Evolutionary conservation across 352 stramenopile genomes (phyloP), one percentile per base, ranked within the genome.

Genomic region (Phytophthora palmivora): DNA sequence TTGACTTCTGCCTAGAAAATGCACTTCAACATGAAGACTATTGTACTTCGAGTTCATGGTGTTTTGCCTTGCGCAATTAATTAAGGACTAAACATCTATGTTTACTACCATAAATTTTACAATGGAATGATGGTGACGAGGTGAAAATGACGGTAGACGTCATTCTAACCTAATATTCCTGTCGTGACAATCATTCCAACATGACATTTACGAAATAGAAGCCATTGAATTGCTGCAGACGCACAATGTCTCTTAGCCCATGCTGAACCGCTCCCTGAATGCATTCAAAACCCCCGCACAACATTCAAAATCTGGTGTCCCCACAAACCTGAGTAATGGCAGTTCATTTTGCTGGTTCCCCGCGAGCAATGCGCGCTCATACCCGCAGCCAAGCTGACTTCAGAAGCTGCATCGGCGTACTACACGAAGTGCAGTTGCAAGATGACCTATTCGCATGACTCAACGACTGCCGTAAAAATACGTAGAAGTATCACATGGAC

Each of bases 1-100:
- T 33, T 43, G 47, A 45, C 33, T 55, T 55, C 21, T 14, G 24
- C 39, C 16, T 8, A 18, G 24, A 43, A 24, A 38, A 50, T 21
- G 24, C 43, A 50, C 28, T 28, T 52, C 45, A 52, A 52, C 45
- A 30, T 41, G 39, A 30, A n/a, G n/a, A n/a, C n/a, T n/a, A n/a
- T n/a, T n/a, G n/a, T n/a, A n/a, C n/a, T n/a, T n/a, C n/a, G n/a
- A n/a, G n/a, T n/a, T n/a, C n/a, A n/a, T n/a, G n/a, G n/a, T n/a
- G n/a, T n/a, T n/a, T n/a, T n/a, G n/a, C n/a, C n/a, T n/a, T n/a
- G n/a, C n/a, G n/a, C n/a, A n/a, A n/a, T n/a, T n/a, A n/a, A n/a
- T n/a, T n/a, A n/a, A n/a, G n/a, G n/a, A n/a, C n/a, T n/a, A n/a
- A n/a, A n/a, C n/a, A n/a, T n/a, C n/a, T n/a, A n/a, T n/a, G n/a